Conservation (phyloP, 441 rosid species). For the Croton setiger region DNA sequence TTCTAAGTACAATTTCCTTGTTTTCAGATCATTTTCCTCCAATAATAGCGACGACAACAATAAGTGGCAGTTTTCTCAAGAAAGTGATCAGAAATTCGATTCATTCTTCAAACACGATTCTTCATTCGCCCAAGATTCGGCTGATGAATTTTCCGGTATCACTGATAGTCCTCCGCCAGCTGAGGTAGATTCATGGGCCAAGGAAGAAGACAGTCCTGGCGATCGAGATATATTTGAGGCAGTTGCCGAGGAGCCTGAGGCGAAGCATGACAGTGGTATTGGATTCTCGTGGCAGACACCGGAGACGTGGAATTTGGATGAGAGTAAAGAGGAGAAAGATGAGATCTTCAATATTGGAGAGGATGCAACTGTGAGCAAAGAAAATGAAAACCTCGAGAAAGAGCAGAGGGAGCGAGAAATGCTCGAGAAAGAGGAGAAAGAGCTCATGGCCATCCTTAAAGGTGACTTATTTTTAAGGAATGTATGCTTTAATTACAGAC, state of each 20-base stretch:
- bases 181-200: slow-evolving; percentile 35
- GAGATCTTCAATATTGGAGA: slow-evolving; percentile 41
- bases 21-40: slow-evolving; percentile 44
- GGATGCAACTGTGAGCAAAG: slow-evolving; percentile 13
- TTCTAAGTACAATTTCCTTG: slow-evolving; percentile 29
- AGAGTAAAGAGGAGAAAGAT: slow-evolving; percentile 34
- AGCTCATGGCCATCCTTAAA: slow-evolving; percentile 52
- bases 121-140: slow-evolving; percentile 32
- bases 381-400: background rate
- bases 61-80: slow-evolving; percentile 51
- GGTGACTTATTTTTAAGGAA: slow-evolving; percentile 30
- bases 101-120: slow-evolving; percentile 32
- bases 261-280: slow-evolving; percentile 19
- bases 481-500: background rate
- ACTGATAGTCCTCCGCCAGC: slow-evolving; percentile 17
- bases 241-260: slow-evolving; percentile 23
- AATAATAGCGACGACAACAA: slow-evolving; percentile 28
- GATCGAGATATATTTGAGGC: slow-evolving; percentile 23
- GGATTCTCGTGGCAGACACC: slow-evolving; percentile 33
- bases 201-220: slow-evolving; percentile 20
- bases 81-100: slow-evolving; percentile 35
- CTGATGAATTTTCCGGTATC: slow-evolving; percentile 27
- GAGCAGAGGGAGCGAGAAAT: slow-evolving; percentile 33
- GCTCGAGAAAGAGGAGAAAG: slow-evolving; percentile 57
- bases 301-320: slow-evolving; percentile 51